Percentiles rank a stretch among this genome's conserved stretches.
These are phyloP conservation scores for Cystobasidium onofrii DNA, from an alignment of 768 basidiomycete genomes.

Conservation along the genomic window DNA sequence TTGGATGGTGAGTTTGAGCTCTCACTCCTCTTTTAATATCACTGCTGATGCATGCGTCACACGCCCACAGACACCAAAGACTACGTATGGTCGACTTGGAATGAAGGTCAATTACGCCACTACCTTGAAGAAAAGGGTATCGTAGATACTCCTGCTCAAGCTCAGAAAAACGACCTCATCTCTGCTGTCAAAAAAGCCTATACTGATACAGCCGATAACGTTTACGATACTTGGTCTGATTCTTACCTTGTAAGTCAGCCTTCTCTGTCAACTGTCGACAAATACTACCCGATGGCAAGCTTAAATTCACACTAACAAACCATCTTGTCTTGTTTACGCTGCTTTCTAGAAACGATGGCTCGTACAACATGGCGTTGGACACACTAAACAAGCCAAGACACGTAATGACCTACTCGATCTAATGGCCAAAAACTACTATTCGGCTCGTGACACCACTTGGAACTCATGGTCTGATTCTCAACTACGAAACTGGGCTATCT, in stretches of 20 bases:
- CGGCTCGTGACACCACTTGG: conserved; percentile 35
- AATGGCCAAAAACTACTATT: conserved; percentile 74
- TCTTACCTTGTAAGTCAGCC: conserved; percentile 59
- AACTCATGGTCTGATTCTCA: conserved; percentile 39
- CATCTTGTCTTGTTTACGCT: too few relatives aligned
- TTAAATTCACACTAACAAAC: too few relatives aligned
- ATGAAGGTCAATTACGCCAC: conserved; percentile 58
- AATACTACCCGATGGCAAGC: too few relatives aligned
- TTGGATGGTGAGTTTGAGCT: conserved; percentile 30
- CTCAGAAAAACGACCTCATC: conserved; percentile 61
- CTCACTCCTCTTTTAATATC: not conserved
- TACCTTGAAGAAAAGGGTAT: conserved; percentile 71
- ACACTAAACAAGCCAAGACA: conserved; percentile 56
- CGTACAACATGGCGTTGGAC: conserved; percentile 59
- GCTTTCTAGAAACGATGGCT: conserved; percentile 13
- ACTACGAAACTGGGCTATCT: conserved; percentile 39
- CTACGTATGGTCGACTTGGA: conserved; percentile 80
- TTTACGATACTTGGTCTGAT: conserved; percentile 81
- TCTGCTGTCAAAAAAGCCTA: conserved; percentile 63
- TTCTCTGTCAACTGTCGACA: too few relatives aligned
- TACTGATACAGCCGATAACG: conserved; percentile 55
- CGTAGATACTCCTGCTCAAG: conserved; percentile 57
- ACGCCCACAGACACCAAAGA: conserved; percentile 67
- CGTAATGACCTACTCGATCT: conserved; percentile 56
- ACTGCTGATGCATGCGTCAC: not conserved